A percentile compares a stretch with the other conserved stretches of the same genome.
Evolutionary conservation across 495 filamentous ascomycete species (phyloP).

Genomic region (Penicillium cinerascens): DNA sequence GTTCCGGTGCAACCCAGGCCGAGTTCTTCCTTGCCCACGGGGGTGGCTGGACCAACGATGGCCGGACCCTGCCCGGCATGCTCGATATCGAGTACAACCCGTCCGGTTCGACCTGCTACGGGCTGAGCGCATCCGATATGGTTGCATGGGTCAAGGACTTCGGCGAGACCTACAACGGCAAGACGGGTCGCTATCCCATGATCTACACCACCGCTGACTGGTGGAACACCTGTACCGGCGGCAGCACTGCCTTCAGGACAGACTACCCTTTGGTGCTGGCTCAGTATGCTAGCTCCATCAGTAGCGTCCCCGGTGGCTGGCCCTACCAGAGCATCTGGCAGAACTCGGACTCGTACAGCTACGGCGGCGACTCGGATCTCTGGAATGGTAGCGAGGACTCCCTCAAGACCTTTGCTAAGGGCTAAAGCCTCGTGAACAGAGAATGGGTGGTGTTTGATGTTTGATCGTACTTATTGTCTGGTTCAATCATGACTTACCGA

Average conservation of each 20-base stretch:
- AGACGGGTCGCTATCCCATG: constrained; percentile 54
- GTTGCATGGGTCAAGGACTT: constrained; percentile 60
- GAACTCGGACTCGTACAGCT: constrained; percentile 31
- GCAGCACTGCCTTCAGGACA: constrained; percentile 46
- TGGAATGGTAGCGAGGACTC: constrained; percentile 23
- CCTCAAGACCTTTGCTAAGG: constrained; percentile 18
- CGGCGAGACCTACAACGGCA: constrained; percentile 50
- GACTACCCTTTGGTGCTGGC: constrained; percentile 59
- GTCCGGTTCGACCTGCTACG: constrained; percentile 48
- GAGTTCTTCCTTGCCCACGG: constrained; percentile 58
- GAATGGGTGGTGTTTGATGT: not conserved
- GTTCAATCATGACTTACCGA: not conserved
- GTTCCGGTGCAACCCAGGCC: constrained; percentile 52
- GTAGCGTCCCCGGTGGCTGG: constrained; percentile 58
- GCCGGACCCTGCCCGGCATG: constrained; percentile 64
- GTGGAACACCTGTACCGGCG: constrained; percentile 62
- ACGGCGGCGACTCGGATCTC: constrained; percentile 26
- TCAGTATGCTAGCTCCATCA: constrained; percentile 44
- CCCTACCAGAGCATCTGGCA: constrained; percentile 60
- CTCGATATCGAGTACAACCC: constrained; percentile 58
- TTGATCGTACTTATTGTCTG: no score
- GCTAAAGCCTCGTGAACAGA: not conserved
- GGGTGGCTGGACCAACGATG: constrained; percentile 60
- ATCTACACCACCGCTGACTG: constrained; percentile 59
- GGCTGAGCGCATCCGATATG: constrained; percentile 50